A percentile compares a stretch with the other conserved stretches of the same genome.
Evolutionary conservation across 192 early-diverging fungal genomes (phyloP).

Genomic region (Backusella liffmaniae): DNA sequence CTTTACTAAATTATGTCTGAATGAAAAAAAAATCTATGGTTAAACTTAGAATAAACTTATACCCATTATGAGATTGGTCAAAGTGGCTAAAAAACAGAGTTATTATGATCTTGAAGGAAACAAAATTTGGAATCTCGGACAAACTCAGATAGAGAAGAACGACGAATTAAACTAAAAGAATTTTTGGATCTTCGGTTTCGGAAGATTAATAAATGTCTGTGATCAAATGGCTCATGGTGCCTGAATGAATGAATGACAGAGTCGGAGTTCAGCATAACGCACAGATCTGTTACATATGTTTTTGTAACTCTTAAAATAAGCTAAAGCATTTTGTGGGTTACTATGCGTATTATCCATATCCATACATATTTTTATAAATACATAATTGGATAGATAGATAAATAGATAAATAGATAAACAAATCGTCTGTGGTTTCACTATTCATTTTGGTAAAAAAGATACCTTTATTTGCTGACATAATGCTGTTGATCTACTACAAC

Average conservation of each 20-base stretch:
- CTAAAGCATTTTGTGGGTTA: background rate
- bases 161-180: background rate
- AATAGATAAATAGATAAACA: background rate
- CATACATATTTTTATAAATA: background rate
- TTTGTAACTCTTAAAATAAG: conserved; percentile 3
- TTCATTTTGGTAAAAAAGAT: background rate
- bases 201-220: background rate
- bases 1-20: no score
- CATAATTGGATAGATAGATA: background rate
- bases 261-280: background rate
- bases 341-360: background rate
- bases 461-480: background rate
- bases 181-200: background rate
- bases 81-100: background rate
- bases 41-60: no score
- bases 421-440: background rate
- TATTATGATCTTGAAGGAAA: background rate
- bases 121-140: background rate
- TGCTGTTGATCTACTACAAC: background rate
- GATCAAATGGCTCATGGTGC: background rate
- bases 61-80: no score
- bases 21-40: no score
- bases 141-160: background rate
- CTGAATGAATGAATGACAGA: background rate
- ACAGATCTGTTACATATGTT: background rate